Evolutionary conservation across 768 basidiomycete genomes (phyloP).

Genomic region (Leucocoprinus sp.): DNA sequence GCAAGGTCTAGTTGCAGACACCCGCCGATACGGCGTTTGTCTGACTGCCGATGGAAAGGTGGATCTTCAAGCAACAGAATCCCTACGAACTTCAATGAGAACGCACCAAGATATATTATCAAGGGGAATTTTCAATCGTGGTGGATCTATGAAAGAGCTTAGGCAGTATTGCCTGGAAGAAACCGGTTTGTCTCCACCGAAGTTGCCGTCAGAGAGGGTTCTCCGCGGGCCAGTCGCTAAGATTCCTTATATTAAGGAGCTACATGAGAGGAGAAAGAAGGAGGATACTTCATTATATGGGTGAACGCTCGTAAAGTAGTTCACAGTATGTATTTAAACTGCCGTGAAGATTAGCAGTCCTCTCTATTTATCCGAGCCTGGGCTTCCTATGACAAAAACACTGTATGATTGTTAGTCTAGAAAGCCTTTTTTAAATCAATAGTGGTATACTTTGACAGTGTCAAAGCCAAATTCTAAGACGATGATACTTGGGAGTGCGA

Average conservation of each 20-base stretch:
- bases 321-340: not conserved
- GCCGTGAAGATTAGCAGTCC: not conserved
- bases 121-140: conserved; percentile 17
- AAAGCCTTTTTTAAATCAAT: too few relatives aligned
- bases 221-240: conserved; percentile 17
- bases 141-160: conserved; percentile 19
- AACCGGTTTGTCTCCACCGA: conserved; percentile 19
- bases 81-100: conserved; percentile 15
- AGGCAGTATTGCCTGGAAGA: conserved; percentile 17
- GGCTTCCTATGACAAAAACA: too few relatives aligned
- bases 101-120: conserved; percentile 14
- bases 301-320: not conserved
- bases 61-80: conserved; percentile 15
- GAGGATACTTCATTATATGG: conserved; percentile 15
- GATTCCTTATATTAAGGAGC: conserved; percentile 13
- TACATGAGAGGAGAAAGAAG: conserved; percentile 16
- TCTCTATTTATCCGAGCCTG: too few relatives aligned
- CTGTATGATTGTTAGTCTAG: too few relatives aligned
- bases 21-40: conserved; percentile 20
- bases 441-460: too few relatives aligned
- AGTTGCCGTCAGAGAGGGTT: conserved; percentile 17
- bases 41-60: conserved; percentile 15
- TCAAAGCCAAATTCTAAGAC: too few relatives aligned
- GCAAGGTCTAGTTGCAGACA: conserved; percentile 18
- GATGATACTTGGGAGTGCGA: too few relatives aligned